Base-by-base conservation (phyloP, 139 green algal genomes). In the Tetradesmus obliquus region DNA sequence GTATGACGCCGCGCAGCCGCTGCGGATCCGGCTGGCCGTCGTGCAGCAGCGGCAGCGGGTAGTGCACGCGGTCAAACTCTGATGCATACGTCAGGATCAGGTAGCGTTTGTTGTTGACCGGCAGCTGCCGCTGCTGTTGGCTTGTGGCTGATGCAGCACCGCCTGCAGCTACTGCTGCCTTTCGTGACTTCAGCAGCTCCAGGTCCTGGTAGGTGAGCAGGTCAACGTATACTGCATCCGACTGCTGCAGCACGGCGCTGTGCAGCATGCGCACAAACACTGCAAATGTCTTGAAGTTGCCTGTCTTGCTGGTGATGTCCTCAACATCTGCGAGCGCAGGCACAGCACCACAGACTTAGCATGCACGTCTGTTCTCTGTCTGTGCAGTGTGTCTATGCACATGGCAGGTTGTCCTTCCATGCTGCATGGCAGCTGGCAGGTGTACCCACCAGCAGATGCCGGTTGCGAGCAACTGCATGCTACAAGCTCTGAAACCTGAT, bases 11-110 rank as follows among this genome's bases (percentile, higher is more conserved):
- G 54, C 94, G 92, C 3, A 98, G 92, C 32, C 91, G 89, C n/a
- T 94, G 93, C 1, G 95, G 94, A 88, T 98, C 96, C 1, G 96
- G 96, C 8, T 94, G 62, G 7, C 97, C 95, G 83, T 98, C 96
- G 55, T 94, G 96, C 7, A 95, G 79, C 69, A 99, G 95, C 3
- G 97, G 97, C 85, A 99, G 93, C 1, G 97, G 97, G 91, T 99
- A 99, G 91, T 98, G 97, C 84, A 99, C 97, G 7, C 96, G 93
- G 91, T 99, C 97, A 93, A 98, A 99, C 93, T 99, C 97, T 2
- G 96, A 96, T 9, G 96, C 94, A 69, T 98, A 99, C 0, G 97
- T 98, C 15, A 99, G 94, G 80, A 99, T 99, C 32, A 99, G 94
- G 94, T 99, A 99, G 45, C 97, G 94, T 87, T 98, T 99, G 94